phyloP scores from a whole-genome alignment of 2,329 filamentous ascomycete species.

The Aspergillus puulaauensis region DNA sequence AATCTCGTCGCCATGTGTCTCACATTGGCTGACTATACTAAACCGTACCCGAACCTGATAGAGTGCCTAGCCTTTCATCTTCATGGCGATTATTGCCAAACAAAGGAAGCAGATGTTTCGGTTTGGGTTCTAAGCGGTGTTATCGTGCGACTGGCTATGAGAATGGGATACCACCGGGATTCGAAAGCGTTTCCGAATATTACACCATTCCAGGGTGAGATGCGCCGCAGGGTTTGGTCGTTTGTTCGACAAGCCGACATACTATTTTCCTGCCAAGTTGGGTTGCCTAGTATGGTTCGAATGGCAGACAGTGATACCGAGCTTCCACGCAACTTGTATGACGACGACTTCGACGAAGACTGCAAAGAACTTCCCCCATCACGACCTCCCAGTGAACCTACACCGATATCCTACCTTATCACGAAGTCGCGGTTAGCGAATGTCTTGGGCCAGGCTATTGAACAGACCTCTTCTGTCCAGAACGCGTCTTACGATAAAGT shows the following conservation, averaged over 20 bases:
- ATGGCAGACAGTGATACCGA: conserved; percentile 63
- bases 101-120: conserved; percentile 59
- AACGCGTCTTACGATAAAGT: conserved; percentile 59
- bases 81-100: conserved; percentile 60
- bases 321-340: conserved; percentile 61
- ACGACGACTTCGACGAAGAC: conserved; percentile 64
- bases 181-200: conserved; percentile 60
- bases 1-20: conserved; percentile 63
- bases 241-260: conserved; percentile 60
- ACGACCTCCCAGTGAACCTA: conserved; percentile 60
- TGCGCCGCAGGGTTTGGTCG: conserved; percentile 50
- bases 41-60: conserved; percentile 59
- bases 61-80: conserved; percentile 64
- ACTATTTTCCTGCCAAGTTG: conserved; percentile 66
- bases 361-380: conserved; percentile 55
- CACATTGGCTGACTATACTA: conserved; percentile 63
- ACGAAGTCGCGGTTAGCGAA: conserved; percentile 44
- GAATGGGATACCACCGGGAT: conserved; percentile 66
- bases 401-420: conserved; percentile 52
- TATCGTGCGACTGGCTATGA: conserved; percentile 62
- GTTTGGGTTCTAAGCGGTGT: conserved; percentile 61
- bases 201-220: conserved; percentile 61
- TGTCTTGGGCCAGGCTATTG: conserved; percentile 46
- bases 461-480: conserved; percentile 42
- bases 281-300: conserved; percentile 65